phyloP scores from a whole-genome alignment of 805 yeast species.

The Clavispora fructus region DNA sequence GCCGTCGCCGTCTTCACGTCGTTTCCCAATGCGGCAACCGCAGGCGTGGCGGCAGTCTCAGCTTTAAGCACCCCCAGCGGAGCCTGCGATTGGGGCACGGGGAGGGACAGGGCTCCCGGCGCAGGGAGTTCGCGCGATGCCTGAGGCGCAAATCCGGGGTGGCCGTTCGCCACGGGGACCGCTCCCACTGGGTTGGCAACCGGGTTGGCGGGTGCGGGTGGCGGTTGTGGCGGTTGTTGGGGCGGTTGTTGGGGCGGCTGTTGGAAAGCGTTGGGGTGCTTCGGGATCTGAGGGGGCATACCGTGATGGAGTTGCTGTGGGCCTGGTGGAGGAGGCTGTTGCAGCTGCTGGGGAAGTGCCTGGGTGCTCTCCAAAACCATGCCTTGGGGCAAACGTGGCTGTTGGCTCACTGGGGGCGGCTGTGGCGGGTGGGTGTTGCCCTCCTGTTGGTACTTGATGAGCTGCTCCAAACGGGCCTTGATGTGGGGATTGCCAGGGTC shows the following conservation, averaged over 20 bases:
- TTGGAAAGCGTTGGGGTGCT: conserved; percentile 1
- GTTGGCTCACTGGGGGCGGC: conserved; percentile 63
- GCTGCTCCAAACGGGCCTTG: conserved; percentile 84
- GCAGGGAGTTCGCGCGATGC: background rate
- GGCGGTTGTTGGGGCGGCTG: background rate
- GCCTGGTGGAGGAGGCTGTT: background rate
- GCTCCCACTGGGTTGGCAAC: background rate
- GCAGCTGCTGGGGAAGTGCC: conserved; percentile 13
- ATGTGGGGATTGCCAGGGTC: conserved; percentile 95
- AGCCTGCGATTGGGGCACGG: background rate
- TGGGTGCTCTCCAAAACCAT: conserved; percentile 52
- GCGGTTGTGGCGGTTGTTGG: no score
- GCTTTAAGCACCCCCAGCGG: background rate
- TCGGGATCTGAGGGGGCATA: background rate
- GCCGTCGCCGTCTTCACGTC: conserved; percentile 3
- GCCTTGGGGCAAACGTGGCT: conserved; percentile 57
- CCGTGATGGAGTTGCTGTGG: conserved; percentile 7
- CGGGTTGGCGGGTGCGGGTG: background rate
- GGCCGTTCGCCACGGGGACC: background rate
- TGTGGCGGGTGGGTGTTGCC: conserved; percentile 60
- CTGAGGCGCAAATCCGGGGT: background rate
- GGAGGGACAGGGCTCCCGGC: background rate
- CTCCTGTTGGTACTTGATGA: conserved; percentile 66
- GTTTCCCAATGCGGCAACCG: conserved; percentile 1
- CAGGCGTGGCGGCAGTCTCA: background rate